These are phyloP conservation scores for Arthromyces matolae DNA, from an alignment of 768 basidiomycete genomes.

Conservation along the genomic window DNA sequence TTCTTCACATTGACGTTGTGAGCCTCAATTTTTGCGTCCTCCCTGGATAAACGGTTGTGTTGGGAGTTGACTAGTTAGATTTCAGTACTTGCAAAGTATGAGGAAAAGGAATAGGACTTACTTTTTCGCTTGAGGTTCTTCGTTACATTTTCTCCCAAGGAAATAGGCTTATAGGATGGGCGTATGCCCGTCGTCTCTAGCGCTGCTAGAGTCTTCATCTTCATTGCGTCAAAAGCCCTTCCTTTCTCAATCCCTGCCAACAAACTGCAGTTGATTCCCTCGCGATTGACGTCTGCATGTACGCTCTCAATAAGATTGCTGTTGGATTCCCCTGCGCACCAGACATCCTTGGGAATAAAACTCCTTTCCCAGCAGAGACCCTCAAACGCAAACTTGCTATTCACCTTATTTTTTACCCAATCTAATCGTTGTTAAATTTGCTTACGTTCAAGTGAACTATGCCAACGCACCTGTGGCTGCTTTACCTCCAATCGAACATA, in stretches of 20 bases:
- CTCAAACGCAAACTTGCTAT: constrained; percentile 21
- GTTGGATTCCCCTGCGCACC: constrained; percentile 20
- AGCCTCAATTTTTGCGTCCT: too few species aligned
- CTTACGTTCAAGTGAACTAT: not conserved
- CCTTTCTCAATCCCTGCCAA: not conserved
- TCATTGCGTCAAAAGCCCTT: not conserved
- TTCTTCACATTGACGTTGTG: too few species aligned
- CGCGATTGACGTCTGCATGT: constrained; percentile 24
- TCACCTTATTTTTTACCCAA: constrained; percentile 25
- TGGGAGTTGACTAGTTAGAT: too few species aligned
- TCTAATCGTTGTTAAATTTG: constrained; percentile 10
- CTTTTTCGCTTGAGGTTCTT: too few species aligned
- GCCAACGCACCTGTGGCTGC: constrained; percentile 13
- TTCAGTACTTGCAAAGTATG: too few species aligned
- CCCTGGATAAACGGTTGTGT: too few species aligned
- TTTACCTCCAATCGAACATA: constrained; percentile 18
- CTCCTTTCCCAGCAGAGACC: too few species aligned
- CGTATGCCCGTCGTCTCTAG: too few species aligned
- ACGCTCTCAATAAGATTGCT: constrained; percentile 25
- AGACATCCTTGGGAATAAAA: constrained; percentile 24
- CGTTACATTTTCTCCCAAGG: too few species aligned
- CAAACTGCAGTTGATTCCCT: constrained; percentile 15
- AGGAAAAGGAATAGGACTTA: too few species aligned
- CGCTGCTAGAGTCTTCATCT: not conserved
- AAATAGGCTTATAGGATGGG: too few species aligned